Evolutionary conservation across 345 rosid species (phyloP).

Genomic region (Eutrema heterophyllum): DNA sequence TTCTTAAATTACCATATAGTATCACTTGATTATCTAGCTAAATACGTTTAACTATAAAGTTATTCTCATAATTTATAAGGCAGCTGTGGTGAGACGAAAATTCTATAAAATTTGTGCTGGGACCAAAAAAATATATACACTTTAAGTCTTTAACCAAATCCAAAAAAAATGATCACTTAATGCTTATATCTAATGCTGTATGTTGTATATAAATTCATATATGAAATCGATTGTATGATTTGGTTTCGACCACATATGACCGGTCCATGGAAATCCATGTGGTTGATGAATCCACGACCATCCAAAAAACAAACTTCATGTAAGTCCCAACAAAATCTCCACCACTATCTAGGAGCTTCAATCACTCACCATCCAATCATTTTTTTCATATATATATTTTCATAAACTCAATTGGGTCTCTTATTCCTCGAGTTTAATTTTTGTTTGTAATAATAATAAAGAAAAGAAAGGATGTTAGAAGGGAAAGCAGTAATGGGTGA

Average conservation of each 20-base stretch:
- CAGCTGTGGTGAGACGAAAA: neutral
- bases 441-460: too few species aligned
- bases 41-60: neutral
- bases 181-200: neutral
- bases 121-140: neutral
- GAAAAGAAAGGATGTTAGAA: slow-evolving; percentile 49
- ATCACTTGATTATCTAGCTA: neutral
- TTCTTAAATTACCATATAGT: neutral
- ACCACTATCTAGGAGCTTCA: slow-evolving; percentile 26
- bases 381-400: neutral
- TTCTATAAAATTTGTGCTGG: neutral
- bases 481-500: slow-evolving; percentile 80
- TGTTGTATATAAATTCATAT: neutral
- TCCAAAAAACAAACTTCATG: slow-evolving; percentile 5
- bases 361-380: slow-evolving; percentile 9
- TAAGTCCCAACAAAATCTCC: slow-evolving; percentile 21
- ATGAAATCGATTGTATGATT: neutral
- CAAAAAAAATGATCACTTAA: neutral
- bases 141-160: neutral
- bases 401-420: slow-evolving; percentile 10
- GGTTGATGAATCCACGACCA: slow-evolving; percentile 17
- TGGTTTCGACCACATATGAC: slow-evolving; percentile 14
- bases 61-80: neutral
- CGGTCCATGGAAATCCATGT: slow-evolving; percentile 14
- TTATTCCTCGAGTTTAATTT: neutral